These are phyloP conservation scores for Wickerhamiella cacticola DNA, from an alignment of 805 yeast species.

Conservation along the genomic window DNA sequence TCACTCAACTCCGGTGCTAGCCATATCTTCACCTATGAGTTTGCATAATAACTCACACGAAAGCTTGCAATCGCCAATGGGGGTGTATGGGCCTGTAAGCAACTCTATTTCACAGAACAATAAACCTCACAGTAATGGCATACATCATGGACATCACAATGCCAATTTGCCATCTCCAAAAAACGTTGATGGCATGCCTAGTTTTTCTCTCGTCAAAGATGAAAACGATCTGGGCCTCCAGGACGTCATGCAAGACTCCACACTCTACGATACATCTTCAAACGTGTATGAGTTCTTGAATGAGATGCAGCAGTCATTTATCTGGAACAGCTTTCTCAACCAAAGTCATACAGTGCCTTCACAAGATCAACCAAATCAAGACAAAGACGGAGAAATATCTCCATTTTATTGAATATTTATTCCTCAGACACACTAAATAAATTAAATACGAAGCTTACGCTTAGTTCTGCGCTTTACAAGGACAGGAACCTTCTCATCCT, in stretches of 20 bases:
- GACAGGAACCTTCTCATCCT: slow-evolving; percentile 39
- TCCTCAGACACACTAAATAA: background rate
- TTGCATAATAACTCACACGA: background rate
- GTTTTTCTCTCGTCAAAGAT: background rate
- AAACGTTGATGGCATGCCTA: background rate
- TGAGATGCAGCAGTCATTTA: slow-evolving; percentile 18
- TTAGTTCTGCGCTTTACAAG: slow-evolving; percentile 52
- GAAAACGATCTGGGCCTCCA: background rate
- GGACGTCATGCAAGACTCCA: background rate
- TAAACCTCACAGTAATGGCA: no score
- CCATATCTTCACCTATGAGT: background rate
- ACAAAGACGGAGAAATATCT: background rate
- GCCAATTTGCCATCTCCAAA: background rate
- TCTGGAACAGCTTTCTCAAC: slow-evolving; percentile 16
- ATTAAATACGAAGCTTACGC: slow-evolving; percentile 29
- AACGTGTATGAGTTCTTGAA: slow-evolving; percentile 14
- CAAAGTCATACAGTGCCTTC: slow-evolving; percentile 3
- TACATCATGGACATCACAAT: no score
- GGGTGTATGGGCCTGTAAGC: background rate
- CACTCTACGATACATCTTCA: background rate
- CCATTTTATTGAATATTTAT: background rate
- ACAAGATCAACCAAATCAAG: background rate
- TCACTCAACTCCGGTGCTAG: background rate
- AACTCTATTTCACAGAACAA: background rate
- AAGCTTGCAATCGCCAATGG: background rate